Base-by-base conservation (phyloP, 768 basidiomycete species). In the Leucocoprinus leucothites region DNA sequence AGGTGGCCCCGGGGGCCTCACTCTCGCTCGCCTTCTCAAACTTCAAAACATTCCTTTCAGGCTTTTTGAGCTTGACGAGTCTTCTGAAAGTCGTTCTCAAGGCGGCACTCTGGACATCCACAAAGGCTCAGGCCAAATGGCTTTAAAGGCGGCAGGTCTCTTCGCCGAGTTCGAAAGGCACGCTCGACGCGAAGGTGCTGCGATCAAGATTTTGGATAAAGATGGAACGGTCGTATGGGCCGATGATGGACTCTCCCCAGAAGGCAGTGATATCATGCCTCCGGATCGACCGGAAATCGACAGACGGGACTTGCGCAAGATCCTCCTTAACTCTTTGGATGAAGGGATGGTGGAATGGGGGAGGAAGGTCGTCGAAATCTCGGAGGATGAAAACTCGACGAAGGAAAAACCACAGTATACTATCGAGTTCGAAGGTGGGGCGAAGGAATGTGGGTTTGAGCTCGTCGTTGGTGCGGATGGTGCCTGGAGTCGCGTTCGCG, bases 401-500 rank as follows among this genome's bases (percentile, higher is more conserved):
- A 51, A 49, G n/a, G 57, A 53, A 11, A 26, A 41, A 8, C 48
- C 57, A 38, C 56, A 53, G 19, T 63, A 61, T 46, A 48, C 44
- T 18, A 45, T 63, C 4, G 26, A 54, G 7, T 59, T 59, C 38
- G n/a, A 46, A 9, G 56, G 65, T 31, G 59, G 56, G 16, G 57
- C 34, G 4, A 25, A 47, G 6, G 60, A 54, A n/a, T n/a, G 22
- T 8, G 58, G 53, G 18, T 66, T 60, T 42, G 61, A 66, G 34
- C 55, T 67, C n/a, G n/a, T n/a, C n/a, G n/a, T n/a, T n/a, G n/a
- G n/a, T n/a, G n/a, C n/a, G n/a, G n/a, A n/a, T n/a, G 75, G 77
- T 6, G 66, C 75, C 3, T 74, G 72, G 69, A 74, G 72, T 14
- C 66, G 64, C 52, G 64, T 72, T 6, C 72, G 76, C 13, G 59